Base-by-base conservation (phyloP, 2,329 filamentous ascomycete species). In the Claviceps capensis region DNA sequence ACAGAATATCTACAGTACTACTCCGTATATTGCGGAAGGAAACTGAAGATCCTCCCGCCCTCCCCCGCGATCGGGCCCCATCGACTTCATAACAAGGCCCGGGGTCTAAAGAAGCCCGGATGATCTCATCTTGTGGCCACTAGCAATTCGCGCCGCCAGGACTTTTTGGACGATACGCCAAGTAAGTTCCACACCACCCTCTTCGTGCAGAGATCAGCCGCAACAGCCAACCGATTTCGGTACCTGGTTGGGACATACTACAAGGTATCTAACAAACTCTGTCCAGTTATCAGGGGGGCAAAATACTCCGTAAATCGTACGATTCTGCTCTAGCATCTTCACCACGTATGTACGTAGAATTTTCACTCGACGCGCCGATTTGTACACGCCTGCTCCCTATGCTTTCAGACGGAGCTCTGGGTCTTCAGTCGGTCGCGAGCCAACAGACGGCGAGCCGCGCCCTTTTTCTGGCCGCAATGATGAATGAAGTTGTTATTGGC, bases 391-490 rank as follows among this genome's bases (percentile, higher is more conserved):
- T 61, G 53, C 45, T 19, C 19, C 2, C 43, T 57, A 14, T 45
- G 19, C 41, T 55, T 53, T 1, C 54, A 36, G 19, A 54, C 59
- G 48, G 58, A 61, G 47, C 49, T 60, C n/a, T 58, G 56, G 57
- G 41, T 62, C 7, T 62, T 61, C 7, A 53, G 57, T 48, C 53
- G 59, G 3, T 55, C 57, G 13, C 58, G 60, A 1, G 4, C 54
- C n/a, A 60, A 58, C 5, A 54, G 55, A 58, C 46, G 34, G 49
- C 4, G 48, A 58, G 42, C 55, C 54, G 34, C 48, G 53, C n/a
- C 53, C 56, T 48, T 23, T 56, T 52, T 52, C 58, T 49, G 56
- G 51, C 34, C 57, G 55, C 47, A 44, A 56, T 54, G 7, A 59
- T 58, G 54, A 52, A 54, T 51, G 44, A 57, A 13, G 46, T 54